Conservation (phyloP, 371 early-diverging fungal species). For the Batkoa obscura region DNA sequence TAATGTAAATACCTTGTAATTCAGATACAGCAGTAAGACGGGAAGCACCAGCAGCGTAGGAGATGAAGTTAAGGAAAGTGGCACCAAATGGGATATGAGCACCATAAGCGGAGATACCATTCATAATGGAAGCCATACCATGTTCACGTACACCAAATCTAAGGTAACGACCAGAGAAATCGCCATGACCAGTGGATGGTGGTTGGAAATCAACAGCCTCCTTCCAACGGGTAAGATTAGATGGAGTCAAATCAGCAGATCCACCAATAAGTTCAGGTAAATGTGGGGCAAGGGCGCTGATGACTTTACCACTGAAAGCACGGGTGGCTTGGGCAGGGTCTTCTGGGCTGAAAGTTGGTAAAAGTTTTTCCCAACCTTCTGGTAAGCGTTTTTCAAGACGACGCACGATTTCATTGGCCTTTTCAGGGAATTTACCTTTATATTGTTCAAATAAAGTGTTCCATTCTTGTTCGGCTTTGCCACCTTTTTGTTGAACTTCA, state of each 20-base stretch:
- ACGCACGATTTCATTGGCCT: constrained; percentile 57
- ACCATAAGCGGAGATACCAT: constrained; percentile 88
- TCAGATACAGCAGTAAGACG: constrained; percentile 83
- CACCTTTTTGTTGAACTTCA: constrained; percentile 33
- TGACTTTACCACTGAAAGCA: constrained; percentile 63
- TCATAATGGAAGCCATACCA: constrained; percentile 93
- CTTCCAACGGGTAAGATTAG: constrained; percentile 93
- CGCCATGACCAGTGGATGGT: constrained; percentile 43
- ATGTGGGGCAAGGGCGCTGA: constrained; percentile 60
- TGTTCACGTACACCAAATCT: constrained; percentile 99
- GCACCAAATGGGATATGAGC: constrained; percentile 73
- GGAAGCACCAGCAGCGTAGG: constrained; percentile 61
- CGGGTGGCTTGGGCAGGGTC: constrained; percentile 80
- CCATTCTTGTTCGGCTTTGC: constrained; percentile 50
- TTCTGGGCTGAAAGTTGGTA: constrained; percentile 61
- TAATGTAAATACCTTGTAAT: constrained; percentile 81
- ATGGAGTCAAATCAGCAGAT: constrained; percentile 98
- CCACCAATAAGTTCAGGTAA: constrained; percentile 88
- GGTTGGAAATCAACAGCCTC: constrained; percentile 84
- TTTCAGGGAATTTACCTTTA: constrained; percentile 36
- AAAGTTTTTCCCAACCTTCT: constrained; percentile 38
- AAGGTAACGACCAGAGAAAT: constrained; percentile 76
- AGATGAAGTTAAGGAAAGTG: constrained; percentile 95
- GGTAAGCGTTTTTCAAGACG: constrained; percentile 57
- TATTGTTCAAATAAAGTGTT: constrained; percentile 45